phyloP scores from a whole-genome alignment of 306 rosid genomes.

The Canavalia gladiata region DNA sequence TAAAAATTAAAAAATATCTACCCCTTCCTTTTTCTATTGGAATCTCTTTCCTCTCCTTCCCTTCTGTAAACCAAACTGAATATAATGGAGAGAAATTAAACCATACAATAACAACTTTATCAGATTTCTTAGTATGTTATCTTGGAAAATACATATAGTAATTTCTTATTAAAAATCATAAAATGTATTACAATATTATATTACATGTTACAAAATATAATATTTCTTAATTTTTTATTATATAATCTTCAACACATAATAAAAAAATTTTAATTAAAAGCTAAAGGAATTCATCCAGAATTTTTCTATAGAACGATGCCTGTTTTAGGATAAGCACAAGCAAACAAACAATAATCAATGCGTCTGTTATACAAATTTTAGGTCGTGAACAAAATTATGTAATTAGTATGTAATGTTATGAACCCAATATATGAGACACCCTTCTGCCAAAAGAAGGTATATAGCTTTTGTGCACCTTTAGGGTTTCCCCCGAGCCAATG shows the following conservation, averaged over 20 bases:
- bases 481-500: constrained; percentile 9
- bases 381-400: not conserved
- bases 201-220: too few species aligned
- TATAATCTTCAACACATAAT: too few species aligned
- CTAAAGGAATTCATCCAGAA: not conserved
- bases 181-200: too few species aligned
- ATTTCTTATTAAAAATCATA: too few species aligned
- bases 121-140: too few species aligned
- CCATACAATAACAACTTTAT: not conserved
- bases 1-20: too few species aligned
- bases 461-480: not conserved
- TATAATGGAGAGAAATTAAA: too few species aligned
- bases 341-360: not conserved
- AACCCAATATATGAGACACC: not conserved
- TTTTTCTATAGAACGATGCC: not conserved
- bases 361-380: not conserved
- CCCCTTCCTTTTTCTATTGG: too few species aligned
- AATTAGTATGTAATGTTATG: not conserved
- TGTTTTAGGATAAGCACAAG: not conserved
- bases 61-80: not conserved
- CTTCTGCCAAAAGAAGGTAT: not conserved
- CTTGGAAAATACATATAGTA: too few species aligned
- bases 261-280: not conserved
- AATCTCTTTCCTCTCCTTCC: too few species aligned
- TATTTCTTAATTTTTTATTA: too few species aligned